Evolutionary conservation across 768 basidiomycete genomes (phyloP), one percentile per base, ranked within the genome.

Genomic region (Suillus variegatus): DNA sequence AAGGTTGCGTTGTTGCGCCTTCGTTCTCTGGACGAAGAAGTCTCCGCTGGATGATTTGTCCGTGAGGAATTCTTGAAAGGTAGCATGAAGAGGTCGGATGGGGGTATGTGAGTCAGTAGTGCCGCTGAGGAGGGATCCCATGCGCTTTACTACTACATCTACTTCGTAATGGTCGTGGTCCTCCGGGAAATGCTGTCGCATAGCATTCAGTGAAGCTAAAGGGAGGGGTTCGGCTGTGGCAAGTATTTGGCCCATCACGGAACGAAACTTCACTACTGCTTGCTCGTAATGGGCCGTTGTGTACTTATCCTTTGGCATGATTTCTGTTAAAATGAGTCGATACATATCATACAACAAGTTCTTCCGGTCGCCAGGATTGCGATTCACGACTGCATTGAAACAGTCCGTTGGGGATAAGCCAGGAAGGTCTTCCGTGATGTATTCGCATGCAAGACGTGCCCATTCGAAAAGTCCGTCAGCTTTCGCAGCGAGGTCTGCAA

Each of bases 41-140:
- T 62, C 41, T n/a, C 46, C 55, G 40, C 70, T 69, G 12, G 68
- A 66, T 14, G 32, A 47, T 58, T 58, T 1, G 46, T 70, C 64
- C 4, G 44, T 64, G 13, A 75, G 65, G 57, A 71, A 77, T 36
- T 77, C 76, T 13, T 56, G 61, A 62, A 77, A 74, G 1, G 75
- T 75, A 5, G 73, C 58, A 60, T 76, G 75, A 18, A 74, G 61
- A 16, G 69, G 65, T 18, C 49, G 62, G 49, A 73, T 56, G 3
- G 67, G 65, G 22, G 9, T 51, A 38, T 4, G 18, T 14, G 22
- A 25, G 8, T 40, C 25, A 6, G 22, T 25, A 3, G 22, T 49
- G 22, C 66, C 63, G 18, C 55, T 63, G 22, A 72, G 20, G 36
- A 66, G 28, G 40, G 65, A 25, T 22, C 63, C 64, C 44, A 66